Percentiles rank a stretch among this genome's conserved stretches.
Evolutionary conservation across 2,329 filamentous ascomycete genomes (phyloP).

Genomic region (Beauveria bassiana): DNA sequence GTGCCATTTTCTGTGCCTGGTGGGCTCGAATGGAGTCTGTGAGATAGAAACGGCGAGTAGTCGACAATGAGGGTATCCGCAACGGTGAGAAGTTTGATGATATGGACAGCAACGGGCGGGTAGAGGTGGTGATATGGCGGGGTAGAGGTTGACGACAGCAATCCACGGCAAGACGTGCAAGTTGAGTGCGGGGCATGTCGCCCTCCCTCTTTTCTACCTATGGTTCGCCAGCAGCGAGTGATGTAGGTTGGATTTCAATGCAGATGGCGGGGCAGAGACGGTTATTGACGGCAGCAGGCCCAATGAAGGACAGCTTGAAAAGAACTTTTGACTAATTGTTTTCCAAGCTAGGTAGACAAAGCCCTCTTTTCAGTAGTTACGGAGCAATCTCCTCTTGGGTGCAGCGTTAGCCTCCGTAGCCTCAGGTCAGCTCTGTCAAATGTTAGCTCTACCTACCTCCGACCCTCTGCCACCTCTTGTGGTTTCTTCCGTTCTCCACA

Average conservation of each 20-base stretch:
- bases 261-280: constrained; percentile 9
- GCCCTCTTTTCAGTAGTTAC: constrained; percentile 2
- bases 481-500: background rate
- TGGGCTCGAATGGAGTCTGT: constrained; percentile 46
- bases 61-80: background rate
- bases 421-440: no score
- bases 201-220: constrained; percentile 5
- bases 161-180: constrained; percentile 11
- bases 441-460: background rate
- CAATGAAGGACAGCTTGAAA: constrained; percentile 11
- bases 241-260: background rate
- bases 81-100: background rate
- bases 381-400: background rate
- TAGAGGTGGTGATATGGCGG: background rate
- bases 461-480: background rate
- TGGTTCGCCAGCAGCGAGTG: background rate
- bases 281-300: constrained; percentile 5
- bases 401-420: background rate
- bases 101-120: background rate
- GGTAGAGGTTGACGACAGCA: constrained; percentile 8
- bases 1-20: constrained; percentile 73
- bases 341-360: background rate
- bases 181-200: constrained; percentile 14
- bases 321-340: background rate
- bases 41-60: constrained; percentile 36